These are phyloP conservation scores for Phytophthora aleatoria DNA, from an alignment of 352 stramenopile genomes.

Conservation along the genomic window DNA sequence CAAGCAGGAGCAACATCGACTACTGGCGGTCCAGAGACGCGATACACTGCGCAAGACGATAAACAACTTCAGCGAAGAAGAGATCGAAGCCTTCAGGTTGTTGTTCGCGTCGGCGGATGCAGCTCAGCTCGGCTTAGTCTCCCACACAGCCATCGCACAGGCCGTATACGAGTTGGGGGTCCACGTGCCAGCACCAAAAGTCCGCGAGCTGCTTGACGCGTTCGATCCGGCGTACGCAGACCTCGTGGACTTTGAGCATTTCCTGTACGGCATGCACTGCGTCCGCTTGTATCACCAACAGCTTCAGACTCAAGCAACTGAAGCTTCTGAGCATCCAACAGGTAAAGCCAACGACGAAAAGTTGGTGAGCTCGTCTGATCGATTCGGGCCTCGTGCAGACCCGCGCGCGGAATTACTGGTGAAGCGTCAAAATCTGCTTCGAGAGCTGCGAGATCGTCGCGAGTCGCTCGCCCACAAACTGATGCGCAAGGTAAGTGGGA, in stretches of 20 bases:
- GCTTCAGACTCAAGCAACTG: slow-evolving; percentile 34
- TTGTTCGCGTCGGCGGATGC: slow-evolving; percentile 69
- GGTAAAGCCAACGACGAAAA: slow-evolving; percentile 14
- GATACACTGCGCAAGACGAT: slow-evolving; percentile 56
- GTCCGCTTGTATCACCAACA: slow-evolving; percentile 69
- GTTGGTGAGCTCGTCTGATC: slow-evolving; percentile 59
- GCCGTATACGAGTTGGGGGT: slow-evolving; percentile 79
- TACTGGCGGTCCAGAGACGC: slow-evolving; percentile 42
- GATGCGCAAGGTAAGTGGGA: slow-evolving; percentile 58
- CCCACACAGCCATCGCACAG: slow-evolving; percentile 67
- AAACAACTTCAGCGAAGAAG: slow-evolving; percentile 65
- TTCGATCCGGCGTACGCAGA: slow-evolving; percentile 77
- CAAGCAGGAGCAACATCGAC: slow-evolving; percentile 50
- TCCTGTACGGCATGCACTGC: slow-evolving; percentile 83
- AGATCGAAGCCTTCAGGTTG: slow-evolving; percentile 65
- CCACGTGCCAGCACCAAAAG: slow-evolving; percentile 47
- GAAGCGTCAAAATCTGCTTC: slow-evolving; percentile 76
- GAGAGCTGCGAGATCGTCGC: slow-evolving; percentile 73
- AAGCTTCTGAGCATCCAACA: not conserved
- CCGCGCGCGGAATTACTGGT: slow-evolving; percentile 60
- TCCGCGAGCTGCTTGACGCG: slow-evolving; percentile 50
- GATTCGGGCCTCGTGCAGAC: slow-evolving; percentile 58
- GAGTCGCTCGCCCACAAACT: slow-evolving; percentile 75
- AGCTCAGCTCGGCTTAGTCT: slow-evolving; percentile 68
- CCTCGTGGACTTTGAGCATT: slow-evolving; percentile 83